Evolutionary conservation across 2,329 filamentous ascomycete species (phyloP).

Genomic region (Alternaria arbusti): DNA sequence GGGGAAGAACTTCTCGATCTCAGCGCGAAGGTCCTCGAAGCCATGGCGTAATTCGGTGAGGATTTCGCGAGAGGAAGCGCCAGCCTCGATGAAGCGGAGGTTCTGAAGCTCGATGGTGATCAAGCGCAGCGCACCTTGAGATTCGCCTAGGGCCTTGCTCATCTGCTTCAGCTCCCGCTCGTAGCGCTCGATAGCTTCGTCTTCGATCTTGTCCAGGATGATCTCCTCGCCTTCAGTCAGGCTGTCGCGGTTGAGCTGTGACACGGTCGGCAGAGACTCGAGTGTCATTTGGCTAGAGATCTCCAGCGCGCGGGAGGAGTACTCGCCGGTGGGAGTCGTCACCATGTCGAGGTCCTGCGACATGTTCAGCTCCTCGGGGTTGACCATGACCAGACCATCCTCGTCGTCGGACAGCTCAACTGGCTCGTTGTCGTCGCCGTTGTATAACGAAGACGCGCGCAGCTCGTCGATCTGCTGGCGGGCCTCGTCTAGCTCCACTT

Average conservation of each 20-base stretch:
- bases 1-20: constrained; percentile 52
- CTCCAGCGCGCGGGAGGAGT: constrained; percentile 35
- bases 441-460: constrained; percentile 40
- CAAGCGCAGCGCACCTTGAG: constrained; percentile 50
- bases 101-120: constrained; percentile 53
- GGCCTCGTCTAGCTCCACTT: constrained; percentile 43
- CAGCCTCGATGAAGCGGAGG: constrained; percentile 49
- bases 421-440: constrained; percentile 30
- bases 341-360: constrained; percentile 39
- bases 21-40: constrained; percentile 50
- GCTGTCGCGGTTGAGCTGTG: constrained; percentile 36
- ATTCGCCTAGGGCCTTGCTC: constrained; percentile 47
- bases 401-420: constrained; percentile 36
- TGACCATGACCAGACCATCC: constrained; percentile 40
- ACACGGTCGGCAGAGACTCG: constrained; percentile 30
- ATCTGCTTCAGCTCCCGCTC: constrained; percentile 51
- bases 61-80: constrained; percentile 42
- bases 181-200: constrained; percentile 45
- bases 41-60: constrained; percentile 50
- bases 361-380: constrained; percentile 42
- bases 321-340: constrained; percentile 34
- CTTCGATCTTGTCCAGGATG: constrained; percentile 35
- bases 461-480: constrained; percentile 46
- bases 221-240: constrained; percentile 30
- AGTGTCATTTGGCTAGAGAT: constrained; percentile 40